Percentiles rank a stretch among this genome's conserved stretches.
These are phyloP conservation scores for Parietaria judaica DNA, from an alignment of 306 rosid genomes.

Conservation along the genomic window DNA sequence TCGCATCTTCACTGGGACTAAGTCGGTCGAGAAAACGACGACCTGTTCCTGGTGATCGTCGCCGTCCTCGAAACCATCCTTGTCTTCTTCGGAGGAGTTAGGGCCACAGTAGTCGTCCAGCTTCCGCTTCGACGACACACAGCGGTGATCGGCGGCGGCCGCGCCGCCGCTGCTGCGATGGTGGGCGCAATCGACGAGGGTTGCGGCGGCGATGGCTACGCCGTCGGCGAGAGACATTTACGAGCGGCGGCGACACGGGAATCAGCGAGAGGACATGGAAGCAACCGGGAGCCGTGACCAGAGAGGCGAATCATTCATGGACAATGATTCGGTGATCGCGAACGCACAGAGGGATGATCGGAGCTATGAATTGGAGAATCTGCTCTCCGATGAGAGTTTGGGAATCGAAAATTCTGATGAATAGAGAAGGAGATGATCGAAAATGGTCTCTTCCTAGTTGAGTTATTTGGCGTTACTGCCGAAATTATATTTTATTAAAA, in stretches of 20 bases:
- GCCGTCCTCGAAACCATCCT: conserved; percentile 22
- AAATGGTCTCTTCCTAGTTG: conserved; percentile 14
- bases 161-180: conserved; percentile 30
- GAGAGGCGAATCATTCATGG: no score
- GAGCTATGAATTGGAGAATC: no score
- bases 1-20: conserved; percentile 60
- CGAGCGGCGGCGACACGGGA: conserved; percentile 32
- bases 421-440: conserved; percentile 3
- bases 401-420: not conserved
- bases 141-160: conserved; percentile 15
- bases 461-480: conserved; percentile 1
- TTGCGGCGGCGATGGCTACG: conserved; percentile 34
- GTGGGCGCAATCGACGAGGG: conserved; percentile 39
- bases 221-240: conserved; percentile 61
- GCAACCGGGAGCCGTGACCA: no score
- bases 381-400: not conserved
- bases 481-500: no score
- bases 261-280: no score
- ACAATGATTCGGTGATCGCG: no score
- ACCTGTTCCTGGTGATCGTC: conserved; percentile 39
- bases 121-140: conserved; percentile 61
- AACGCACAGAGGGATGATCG: no score
- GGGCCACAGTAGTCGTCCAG: conserved; percentile 50
- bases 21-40: conserved; percentile 31
- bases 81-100: conserved; percentile 35